Evolutionary conservation across 2,329 filamentous ascomycete genomes (phyloP).

Genomic region (Fusarium pseudograminearum): DNA sequence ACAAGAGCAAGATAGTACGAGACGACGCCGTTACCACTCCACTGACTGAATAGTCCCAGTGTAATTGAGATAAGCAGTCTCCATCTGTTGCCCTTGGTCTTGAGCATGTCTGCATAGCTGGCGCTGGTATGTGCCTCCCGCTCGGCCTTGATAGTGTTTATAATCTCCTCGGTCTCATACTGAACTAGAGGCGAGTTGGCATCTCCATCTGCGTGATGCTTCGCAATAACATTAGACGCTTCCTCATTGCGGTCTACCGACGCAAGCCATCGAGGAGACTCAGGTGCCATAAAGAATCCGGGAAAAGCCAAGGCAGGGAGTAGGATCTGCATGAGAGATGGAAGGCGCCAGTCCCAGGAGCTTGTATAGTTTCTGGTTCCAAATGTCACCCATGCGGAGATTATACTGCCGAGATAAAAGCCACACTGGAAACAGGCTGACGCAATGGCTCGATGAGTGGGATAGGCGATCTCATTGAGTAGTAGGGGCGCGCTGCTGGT

Average conservation of each 20-base stretch:
- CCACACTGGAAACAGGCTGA: slow-evolving; percentile 18
- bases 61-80: slow-evolving; percentile 1
- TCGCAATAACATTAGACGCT: neutral
- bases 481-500: neutral
- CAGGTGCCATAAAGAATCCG: neutral
- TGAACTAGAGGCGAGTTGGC: slow-evolving; percentile 3
- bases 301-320: neutral
- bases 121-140: neutral
- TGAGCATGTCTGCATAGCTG: slow-evolving; percentile 13
- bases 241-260: slow-evolving; percentile 6
- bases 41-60: slow-evolving; percentile 1
- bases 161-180: slow-evolving; percentile 8
- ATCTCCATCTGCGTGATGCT: neutral
- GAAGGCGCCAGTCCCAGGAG: slow-evolving; percentile 8
- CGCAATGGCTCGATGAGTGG: slow-evolving; percentile 13
- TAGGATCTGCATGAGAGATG: neutral
- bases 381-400: slow-evolving; percentile 13
- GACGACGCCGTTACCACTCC: slow-evolving; percentile 15
- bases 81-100: slow-evolving; percentile 12
- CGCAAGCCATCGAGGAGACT: slow-evolving; percentile 15
- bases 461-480: slow-evolving; percentile 9
- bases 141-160: neutral
- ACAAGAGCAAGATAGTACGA: slow-evolving; percentile 17
- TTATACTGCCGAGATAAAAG: neutral
- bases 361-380: neutral